Evolutionary conservation across 2,329 filamentous ascomycete genomes (phyloP).

Genomic region (Colletotrichum tropicicola): DNA sequence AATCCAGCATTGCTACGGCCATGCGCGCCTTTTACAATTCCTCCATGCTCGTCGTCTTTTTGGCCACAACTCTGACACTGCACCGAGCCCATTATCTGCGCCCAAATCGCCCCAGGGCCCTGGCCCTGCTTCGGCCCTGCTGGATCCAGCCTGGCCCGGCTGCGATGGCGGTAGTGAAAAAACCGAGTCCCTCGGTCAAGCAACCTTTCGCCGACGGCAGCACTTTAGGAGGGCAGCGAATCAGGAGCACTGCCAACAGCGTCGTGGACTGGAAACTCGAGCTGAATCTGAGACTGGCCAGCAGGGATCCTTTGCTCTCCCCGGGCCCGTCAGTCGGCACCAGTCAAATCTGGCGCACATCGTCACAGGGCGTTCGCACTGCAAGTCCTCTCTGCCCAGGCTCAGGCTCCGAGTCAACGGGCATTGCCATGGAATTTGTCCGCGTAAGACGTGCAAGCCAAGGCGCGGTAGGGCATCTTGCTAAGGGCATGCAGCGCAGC

Average conservation of each 20-base stretch:
- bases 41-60: too few species aligned
- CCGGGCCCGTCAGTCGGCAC: neutral
- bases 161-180: neutral
- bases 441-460: slow-evolving; percentile 13
- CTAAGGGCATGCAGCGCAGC: neutral
- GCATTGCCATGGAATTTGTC: neutral
- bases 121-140: slow-evolving; percentile 14
- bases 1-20: too few species aligned
- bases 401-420: too few species aligned
- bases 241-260: slow-evolving; percentile 2
- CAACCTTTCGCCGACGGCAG: slow-evolving; percentile 12
- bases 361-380: slow-evolving; percentile 1
- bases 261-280: slow-evolving; percentile 16
- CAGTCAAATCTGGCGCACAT: neutral
- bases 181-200: slow-evolving; percentile 3
- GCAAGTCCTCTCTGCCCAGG: too few species aligned
- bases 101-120: neutral
- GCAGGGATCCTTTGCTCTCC: slow-evolving; percentile 12
- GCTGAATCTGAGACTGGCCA: slow-evolving; percentile 28
- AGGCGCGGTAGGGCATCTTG: neutral
- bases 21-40: too few species aligned
- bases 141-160: neutral
- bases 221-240: slow-evolving; percentile 8
- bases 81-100: neutral
- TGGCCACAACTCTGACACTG: neutral